These are phyloP conservation scores for Cryptococcus floricola DNA, from an alignment of 1,284 basidiomycete genomes.

Conservation along the genomic window DNA sequence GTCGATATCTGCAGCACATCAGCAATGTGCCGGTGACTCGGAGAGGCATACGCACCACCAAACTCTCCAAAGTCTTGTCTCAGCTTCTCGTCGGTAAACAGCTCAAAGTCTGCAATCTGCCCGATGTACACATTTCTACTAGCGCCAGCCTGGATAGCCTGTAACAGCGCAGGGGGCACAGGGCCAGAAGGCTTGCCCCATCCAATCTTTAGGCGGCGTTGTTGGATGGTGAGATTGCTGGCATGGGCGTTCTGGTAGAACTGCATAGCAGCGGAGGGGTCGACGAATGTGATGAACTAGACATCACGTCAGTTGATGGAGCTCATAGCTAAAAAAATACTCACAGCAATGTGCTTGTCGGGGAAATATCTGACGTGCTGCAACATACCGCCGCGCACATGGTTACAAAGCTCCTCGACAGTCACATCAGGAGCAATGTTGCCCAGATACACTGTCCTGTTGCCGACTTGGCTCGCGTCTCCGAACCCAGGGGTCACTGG, in stretches of 20 bases:
- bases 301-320: constrained; percentile 10
- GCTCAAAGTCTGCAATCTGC: constrained; percentile 85
- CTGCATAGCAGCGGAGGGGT: constrained; percentile 79
- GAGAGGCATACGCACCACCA: constrained; percentile 55
- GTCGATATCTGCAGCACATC: constrained; percentile 62
- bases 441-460: constrained; percentile 86
- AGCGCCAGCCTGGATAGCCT: constrained; percentile 81
- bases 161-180: constrained; percentile 67
- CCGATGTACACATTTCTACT: constrained; percentile 94
- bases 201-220: constrained; percentile 84
- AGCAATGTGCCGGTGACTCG: not conserved
- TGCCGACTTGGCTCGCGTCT: constrained; percentile 44
- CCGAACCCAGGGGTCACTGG: constrained; percentile 15
- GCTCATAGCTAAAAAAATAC: constrained; percentile 7
- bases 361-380: constrained; percentile 81
- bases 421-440: constrained; percentile 92
- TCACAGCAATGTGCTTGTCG: constrained; percentile 87
- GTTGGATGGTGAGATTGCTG: constrained; percentile 82
- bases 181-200: constrained; percentile 92
- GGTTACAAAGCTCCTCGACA: constrained; percentile 87
- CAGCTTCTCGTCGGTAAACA: constrained; percentile 77
- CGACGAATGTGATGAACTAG: constrained; percentile 85
- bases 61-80: constrained; percentile 85
- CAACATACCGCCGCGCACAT: constrained; percentile 84
- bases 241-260: constrained; percentile 86